Percentiles rank a stretch among this genome's conserved stretches.
These are phyloP conservation scores for Rhodotorula graminis DNA, from an alignment of 768 basidiomycete species.

Conservation along the genomic window DNA sequence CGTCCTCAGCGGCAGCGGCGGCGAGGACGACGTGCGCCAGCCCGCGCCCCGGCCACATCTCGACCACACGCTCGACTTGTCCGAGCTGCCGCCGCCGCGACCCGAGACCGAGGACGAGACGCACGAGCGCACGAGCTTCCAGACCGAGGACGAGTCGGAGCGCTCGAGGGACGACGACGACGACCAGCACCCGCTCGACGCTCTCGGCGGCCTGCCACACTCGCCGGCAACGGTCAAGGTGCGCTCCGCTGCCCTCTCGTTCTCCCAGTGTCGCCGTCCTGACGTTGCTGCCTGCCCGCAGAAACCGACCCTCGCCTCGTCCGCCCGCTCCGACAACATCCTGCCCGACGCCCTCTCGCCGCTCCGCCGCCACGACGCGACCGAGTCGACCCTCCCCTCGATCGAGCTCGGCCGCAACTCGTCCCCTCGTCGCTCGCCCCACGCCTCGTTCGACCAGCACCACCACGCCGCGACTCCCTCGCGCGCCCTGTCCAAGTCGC, in stretches of 20 bases:
- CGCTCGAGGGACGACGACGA: not conserved
- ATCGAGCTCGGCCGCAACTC: slow-evolving; percentile 26
- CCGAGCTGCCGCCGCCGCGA: not conserved
- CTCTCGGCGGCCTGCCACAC: not conserved
- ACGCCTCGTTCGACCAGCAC: not conserved
- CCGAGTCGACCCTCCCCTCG: not conserved
- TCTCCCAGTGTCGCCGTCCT: too few species aligned
- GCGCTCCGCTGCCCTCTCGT: not conserved
- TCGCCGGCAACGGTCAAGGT: not conserved
- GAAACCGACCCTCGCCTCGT: not conserved
- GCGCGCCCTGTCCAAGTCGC: slow-evolving; percentile 5
- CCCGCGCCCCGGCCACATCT: not conserved
- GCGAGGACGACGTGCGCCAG: not conserved
- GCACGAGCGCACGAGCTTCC: not conserved
- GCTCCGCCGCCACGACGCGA: slow-evolving; percentile 10
- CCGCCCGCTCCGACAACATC: not conserved
- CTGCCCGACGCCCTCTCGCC: slow-evolving; percentile 18
- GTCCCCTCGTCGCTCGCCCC: slow-evolving; percentile 12
- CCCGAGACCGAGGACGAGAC: not conserved
- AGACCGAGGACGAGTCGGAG: not conserved
- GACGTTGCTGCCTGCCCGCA: not conserved
- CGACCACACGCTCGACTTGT: not conserved
- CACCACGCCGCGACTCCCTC: slow-evolving; percentile 10
- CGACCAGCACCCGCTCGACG: slow-evolving; percentile 19
- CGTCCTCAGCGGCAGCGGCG: slow-evolving; percentile 22